These are phyloP conservation scores for Selaginella moellendorffii DNA, from an alignment of 75 land plant genomes.

Conservation along the genomic window DNA sequence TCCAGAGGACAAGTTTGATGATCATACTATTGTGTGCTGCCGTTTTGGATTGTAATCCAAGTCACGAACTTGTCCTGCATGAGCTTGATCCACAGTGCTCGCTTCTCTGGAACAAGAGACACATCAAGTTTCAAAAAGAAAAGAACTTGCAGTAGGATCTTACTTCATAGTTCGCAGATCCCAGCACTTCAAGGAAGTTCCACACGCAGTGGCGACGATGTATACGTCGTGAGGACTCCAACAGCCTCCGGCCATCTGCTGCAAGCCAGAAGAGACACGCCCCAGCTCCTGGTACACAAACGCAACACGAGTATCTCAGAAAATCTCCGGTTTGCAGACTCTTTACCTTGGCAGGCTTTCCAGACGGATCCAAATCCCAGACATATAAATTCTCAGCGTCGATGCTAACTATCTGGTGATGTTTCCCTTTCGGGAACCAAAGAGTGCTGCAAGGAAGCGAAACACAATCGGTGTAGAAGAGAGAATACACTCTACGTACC, in stretches of 20 bases:
- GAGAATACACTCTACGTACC: conserved; percentile 23
- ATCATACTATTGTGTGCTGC: conserved; percentile 54
- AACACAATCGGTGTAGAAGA: conserved; percentile 9
- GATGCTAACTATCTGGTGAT: conserved; percentile 67
- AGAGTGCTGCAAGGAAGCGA: conserved; percentile 37
- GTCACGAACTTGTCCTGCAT: conserved; percentile 42
- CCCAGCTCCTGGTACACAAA: conserved; percentile 35
- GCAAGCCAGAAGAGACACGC: conserved; percentile 51
- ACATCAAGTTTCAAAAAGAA: background rate
- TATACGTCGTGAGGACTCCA: conserved; percentile 93
- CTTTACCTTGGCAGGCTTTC: conserved; percentile 57
- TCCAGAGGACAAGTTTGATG: background rate
- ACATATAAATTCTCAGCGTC: conserved; percentile 68
- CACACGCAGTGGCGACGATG: conserved; percentile 56
- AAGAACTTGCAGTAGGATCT: background rate
- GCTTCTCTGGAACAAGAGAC: conserved; percentile 36
- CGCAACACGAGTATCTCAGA: background rate
- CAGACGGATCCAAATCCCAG: conserved; percentile 71
- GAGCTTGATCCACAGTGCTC: conserved; percentile 56
- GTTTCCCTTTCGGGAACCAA: conserved; percentile 80
- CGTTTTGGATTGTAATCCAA: conserved; percentile 66
- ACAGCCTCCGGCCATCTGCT: conserved; percentile 68
- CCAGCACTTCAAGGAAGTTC: conserved; percentile 72
- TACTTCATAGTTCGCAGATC: conserved; percentile 90
- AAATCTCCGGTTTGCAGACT: no score